These are phyloP conservation scores for Claviceps humidiphila DNA, from an alignment of 2,329 filamentous ascomycete genomes.

Conservation along the genomic window DNA sequence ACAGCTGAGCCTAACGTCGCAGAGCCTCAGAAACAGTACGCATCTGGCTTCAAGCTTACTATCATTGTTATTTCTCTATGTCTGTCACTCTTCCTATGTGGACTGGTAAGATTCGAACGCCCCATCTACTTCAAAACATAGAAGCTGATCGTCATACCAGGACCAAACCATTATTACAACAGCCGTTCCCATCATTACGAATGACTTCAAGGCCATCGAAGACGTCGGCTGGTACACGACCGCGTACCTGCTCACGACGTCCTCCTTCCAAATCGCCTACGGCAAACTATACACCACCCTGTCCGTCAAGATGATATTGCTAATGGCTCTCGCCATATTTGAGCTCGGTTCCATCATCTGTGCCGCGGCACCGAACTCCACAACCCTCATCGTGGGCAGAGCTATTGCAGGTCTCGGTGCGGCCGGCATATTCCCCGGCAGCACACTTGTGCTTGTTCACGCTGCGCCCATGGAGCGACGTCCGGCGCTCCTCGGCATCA, in stretches of 20 bases:
- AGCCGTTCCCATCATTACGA: background rate
- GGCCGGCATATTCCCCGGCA: constrained; percentile 29
- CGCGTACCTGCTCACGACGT: background rate
- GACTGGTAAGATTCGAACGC: background rate
- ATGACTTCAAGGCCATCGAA: background rate
- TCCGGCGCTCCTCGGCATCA: background rate
- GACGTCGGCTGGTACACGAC: background rate
- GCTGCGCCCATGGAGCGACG: constrained; percentile 12
- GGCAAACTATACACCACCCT: background rate
- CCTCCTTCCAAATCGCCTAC: background rate
- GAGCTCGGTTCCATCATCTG: constrained; percentile 42
- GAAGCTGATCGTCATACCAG: background rate
- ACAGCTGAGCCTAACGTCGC: background rate
- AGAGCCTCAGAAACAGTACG: background rate
- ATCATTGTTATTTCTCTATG: background rate
- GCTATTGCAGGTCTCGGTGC: constrained; percentile 30
- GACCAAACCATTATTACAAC: background rate
- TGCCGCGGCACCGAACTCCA: constrained; percentile 24
- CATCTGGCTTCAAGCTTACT: background rate
- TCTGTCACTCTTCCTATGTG: background rate
- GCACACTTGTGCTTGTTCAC: constrained; percentile 30
- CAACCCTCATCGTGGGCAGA: constrained; percentile 30
- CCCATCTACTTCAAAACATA: background rate
- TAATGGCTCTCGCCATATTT: constrained; percentile 34
- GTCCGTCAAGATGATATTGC: constrained; percentile 17